A percentile compares a stretch with the other conserved stretches of the same genome.
These are phyloP conservation scores for Circinella umbellata DNA, from an alignment of 371 early-diverging fungal genomes.

Conservation along the genomic window DNA sequence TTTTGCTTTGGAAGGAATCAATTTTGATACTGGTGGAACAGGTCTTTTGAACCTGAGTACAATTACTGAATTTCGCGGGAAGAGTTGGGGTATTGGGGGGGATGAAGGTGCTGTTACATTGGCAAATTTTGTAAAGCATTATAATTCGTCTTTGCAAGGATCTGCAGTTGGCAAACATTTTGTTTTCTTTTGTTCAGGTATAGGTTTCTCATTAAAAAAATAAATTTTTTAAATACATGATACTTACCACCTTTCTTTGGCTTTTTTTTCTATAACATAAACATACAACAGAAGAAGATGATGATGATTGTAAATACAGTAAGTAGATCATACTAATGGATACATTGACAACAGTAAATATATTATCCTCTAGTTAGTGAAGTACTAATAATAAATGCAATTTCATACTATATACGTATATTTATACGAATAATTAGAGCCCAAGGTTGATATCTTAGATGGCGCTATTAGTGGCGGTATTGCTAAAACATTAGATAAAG, in stretches of 20 bases:
- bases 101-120: constrained; percentile 41
- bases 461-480: constrained; percentile 49
- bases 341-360: too few relatives aligned
- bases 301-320: background rate
- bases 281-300: background rate
- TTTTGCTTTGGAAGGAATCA: constrained; percentile 33
- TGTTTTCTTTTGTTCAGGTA: constrained; percentile 10
- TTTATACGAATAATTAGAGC: background rate
- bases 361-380: too few relatives aligned
- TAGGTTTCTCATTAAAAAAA: background rate
- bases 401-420: background rate
- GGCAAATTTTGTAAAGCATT: constrained; percentile 44
- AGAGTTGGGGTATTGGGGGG: constrained; percentile 53
- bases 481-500: constrained; percentile 33
- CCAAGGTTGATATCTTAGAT: constrained; percentile 21
- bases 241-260: background rate
- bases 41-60: constrained; percentile 25
- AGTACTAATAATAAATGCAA: too few relatives aligned
- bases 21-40: constrained; percentile 18
- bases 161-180: constrained; percentile 30
- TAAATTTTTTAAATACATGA: background rate
- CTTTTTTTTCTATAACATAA: background rate
- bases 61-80: constrained; percentile 44
- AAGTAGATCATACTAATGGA: too few relatives aligned
- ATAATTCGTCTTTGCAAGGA: constrained; percentile 36